Base-by-base conservation (phyloP, 148 eudicot genomes). In the Gaultheria prostrata region DNA sequence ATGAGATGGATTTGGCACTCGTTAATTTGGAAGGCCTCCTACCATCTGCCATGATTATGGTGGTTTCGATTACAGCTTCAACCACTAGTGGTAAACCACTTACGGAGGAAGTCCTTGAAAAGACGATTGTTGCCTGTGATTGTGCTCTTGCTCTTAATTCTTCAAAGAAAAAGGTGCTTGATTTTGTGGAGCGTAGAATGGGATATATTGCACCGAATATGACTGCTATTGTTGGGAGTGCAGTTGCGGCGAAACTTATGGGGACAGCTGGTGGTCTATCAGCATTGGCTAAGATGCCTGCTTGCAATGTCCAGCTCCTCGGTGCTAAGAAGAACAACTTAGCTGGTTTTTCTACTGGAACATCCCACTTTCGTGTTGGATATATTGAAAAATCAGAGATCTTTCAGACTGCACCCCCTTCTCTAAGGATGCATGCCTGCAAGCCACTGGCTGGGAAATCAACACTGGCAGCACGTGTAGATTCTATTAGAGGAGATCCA, bases 21-120 rank as follows among this genome's bases (percentile, higher is more conserved):
- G 97, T 96, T 88, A 94, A 94, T 88, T 85, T 96, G 15, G 98
- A 96, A 87, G 99, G 98, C 3, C 91, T 93, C 80, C 85, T 96
- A 65, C 99, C 98, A 12, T 96, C 98, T 43, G 99, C 99, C 70
- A 92, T 91, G 76, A 96, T 96, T 51, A 96, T 96, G 98, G 98
- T 96, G 11, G 91, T 96, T 81, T 96, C 98, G 53, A 97, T 96
- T 46, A 93, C 98, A 57, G 99, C 98, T 77, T 96, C 99, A 82
- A 96, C 98, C 63, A 96, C 99, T 14, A 94, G 93, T 87, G 98
- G 98, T 5, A 96, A 94, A 89, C 98, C 97, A 51, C 95, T 94
- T 50, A 93, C 97, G 2, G 93, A 90, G 86, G 97, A 96, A 70
- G 93, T 92, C 80, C 86, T 94, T 18, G 87, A 90, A 80, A 96